Evolutionary conservation across 768 basidiomycete genomes (phyloP).

Genomic region (Boletus patriciae): DNA sequence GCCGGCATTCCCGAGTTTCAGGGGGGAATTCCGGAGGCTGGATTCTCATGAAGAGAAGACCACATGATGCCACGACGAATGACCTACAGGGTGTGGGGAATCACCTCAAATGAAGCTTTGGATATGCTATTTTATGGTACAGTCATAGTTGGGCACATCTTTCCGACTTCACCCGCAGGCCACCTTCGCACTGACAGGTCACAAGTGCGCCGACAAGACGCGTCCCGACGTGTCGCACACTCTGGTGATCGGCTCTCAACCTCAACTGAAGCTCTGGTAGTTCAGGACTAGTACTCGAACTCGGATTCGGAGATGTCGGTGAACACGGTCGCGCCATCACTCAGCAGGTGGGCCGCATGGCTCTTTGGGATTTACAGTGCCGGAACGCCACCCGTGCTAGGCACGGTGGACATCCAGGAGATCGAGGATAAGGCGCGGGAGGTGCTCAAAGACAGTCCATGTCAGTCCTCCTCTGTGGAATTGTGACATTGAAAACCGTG

Average conservation of each 20-base stretch:
- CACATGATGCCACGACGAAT: too few relatives aligned
- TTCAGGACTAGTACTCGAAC: too few relatives aligned
- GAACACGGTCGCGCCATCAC: conserved; percentile 22
- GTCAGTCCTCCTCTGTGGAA: conserved; percentile 32
- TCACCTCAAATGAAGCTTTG: too few relatives aligned
- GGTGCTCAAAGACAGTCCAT: conserved; percentile 54
- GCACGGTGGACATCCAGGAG: conserved; percentile 61
- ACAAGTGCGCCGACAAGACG: too few relatives aligned
- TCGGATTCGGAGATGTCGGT: conserved; percentile 13
- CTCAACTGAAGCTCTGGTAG: neutral
- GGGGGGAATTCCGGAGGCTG: too few relatives aligned
- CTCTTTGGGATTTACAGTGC: conserved; percentile 22
- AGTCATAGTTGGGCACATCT: too few relatives aligned
- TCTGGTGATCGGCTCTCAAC: neutral
- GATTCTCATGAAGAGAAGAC: too few relatives aligned
- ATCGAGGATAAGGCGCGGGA: conserved; percentile 64
- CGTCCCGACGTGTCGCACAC: neutral
- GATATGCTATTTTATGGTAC: too few relatives aligned
- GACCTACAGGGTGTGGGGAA: too few relatives aligned
- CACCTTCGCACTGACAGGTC: neutral
- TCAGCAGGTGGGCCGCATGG: conserved; percentile 24
- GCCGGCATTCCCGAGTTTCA: too few relatives aligned
- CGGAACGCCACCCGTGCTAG: conserved; percentile 36
- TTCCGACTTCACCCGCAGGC: neutral
- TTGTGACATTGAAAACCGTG: neutral